phyloP scores from a whole-genome alignment of 108 stramenopile species.

The Stephanodiscus triporus region DNA sequence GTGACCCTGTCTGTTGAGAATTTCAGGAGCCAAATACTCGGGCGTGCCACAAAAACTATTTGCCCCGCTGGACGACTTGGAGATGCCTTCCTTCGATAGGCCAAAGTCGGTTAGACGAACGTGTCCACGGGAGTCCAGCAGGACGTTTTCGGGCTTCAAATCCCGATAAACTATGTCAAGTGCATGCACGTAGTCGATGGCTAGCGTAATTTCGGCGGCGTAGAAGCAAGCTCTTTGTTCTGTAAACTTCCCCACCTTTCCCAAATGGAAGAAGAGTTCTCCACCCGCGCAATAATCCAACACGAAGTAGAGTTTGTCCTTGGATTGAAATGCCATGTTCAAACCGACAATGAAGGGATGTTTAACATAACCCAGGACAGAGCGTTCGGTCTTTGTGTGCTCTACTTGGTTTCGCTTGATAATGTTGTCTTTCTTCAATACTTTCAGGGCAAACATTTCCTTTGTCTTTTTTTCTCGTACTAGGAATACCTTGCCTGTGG shows the following conservation, averaged over 20 bases:
- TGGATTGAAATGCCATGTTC: conserved; percentile 99
- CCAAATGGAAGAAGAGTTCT: conserved; percentile 97
- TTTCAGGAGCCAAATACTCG: conserved; percentile 99
- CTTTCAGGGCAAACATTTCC: conserved; percentile 93
- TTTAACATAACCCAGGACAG: conserved; percentile 94
- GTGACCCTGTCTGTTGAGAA: conserved; percentile 92
- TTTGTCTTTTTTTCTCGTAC: conserved; percentile 81
- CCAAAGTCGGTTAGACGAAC: conserved; percentile 98
- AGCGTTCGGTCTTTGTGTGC: conserved; percentile 97
- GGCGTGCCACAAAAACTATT: conserved; percentile 99
- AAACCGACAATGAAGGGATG: conserved; percentile 99
- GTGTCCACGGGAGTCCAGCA: conserved; percentile 93
- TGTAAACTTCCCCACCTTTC: conserved; percentile 92
- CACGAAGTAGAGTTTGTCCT: conserved; percentile 96
- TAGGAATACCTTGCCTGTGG: conserved; percentile 88
- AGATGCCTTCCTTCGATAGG: conserved; percentile 96
- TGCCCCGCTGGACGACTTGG: conserved; percentile 87
- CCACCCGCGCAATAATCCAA: conserved; percentile 98
- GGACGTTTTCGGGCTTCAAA: conserved; percentile 97
- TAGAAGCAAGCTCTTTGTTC: conserved; percentile 95
- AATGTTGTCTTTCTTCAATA: conserved; percentile 95
- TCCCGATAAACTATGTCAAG: conserved; percentile 97
- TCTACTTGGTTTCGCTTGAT: conserved; percentile 98
- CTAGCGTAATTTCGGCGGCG: conserved; percentile 95
- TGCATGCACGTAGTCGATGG: conserved; percentile 95